Evolutionary conservation across 305 asterid species (phyloP).

Genomic region (Fraxinus xanthoxyloides): DNA sequence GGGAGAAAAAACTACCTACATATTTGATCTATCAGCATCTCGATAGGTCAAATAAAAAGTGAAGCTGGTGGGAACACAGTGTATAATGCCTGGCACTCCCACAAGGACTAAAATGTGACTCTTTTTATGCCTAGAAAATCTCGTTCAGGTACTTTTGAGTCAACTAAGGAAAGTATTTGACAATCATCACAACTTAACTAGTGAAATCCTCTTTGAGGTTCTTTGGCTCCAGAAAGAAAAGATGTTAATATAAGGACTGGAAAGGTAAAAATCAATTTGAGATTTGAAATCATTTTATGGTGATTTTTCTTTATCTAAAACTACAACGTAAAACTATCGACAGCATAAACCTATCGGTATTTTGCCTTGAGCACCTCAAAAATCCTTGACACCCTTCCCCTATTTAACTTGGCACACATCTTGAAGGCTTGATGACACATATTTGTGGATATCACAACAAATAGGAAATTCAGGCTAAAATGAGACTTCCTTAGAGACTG

Average conservation of each 20-base stretch:
- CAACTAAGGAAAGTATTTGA: not conserved
- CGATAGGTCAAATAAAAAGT: not conserved
- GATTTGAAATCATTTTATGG: not conserved
- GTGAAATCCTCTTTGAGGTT: not conserved
- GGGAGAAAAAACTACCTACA: not conserved
- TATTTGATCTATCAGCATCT: not conserved
- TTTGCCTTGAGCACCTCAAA: not conserved
- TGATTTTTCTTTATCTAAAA: not conserved
- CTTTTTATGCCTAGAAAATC: not conserved
- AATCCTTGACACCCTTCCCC: not conserved
- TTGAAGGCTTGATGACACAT: not conserved
- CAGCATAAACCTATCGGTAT: not conserved
- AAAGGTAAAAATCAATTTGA: not conserved
- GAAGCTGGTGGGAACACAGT: not conserved
- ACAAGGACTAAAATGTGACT: not conserved
- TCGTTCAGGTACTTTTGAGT: not conserved
- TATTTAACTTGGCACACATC: not conserved
- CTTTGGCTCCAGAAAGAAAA: not conserved
- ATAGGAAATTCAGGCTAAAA: not conserved
- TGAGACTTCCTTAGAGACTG: not conserved
- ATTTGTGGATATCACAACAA: not conserved
- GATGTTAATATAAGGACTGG: not conserved
- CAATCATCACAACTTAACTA: not conserved
- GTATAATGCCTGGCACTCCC: not conserved
- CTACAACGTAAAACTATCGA: not conserved